Evolutionary conservation across 208 protist species (phyloP), one percentile per base, ranked within the genome.

Genomic region (Leishmania lainsoni): DNA sequence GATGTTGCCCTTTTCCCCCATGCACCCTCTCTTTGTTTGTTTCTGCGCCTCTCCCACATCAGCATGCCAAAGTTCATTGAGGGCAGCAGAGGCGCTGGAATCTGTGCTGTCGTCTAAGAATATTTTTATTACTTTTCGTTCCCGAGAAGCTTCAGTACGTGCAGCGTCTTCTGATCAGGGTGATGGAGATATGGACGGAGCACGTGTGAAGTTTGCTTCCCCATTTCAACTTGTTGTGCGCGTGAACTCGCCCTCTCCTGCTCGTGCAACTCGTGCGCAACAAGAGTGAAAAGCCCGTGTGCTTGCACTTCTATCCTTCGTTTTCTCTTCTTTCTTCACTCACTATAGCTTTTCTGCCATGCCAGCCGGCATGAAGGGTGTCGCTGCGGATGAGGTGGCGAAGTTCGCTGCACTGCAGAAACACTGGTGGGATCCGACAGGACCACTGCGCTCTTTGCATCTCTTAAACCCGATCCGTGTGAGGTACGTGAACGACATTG

Each of bases 381-480:
- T 94, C 5, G 86, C 91, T 0, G 85, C 84, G 8, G 87, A 89
- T n/a, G 94, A 98, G 83, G 89, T 96, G 56, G 87, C 82, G 6
- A 96, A 96, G 79, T 98, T 98, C 52, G 81, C 87, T n/a, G 78
- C 79, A 0, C 84, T 98, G 49, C 86, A 92, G 72, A 58, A 88
- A 20, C 84, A 94, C 75, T 98, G 97, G 97, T 98, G 96, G 96
- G 83, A 98, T 81, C 88, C 91, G 2, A 61, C 87, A 42, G 96
- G 97, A 0, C 83, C 93, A 5, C 90, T 99, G 48, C 96, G 96
- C 66, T 93, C 96, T 16, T 81, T 99, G 39, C 96, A 98, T 83
- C 81, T 92, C 70, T 93, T 99, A 78, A 99, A 99, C 86, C 97
- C 96, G 56, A 71, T 95, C 29, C 93, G 97, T 20, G 91, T 98